Base-by-base conservation (phyloP, 352 stramenopile genomes). In the Globisporangium echinulatum region DNA sequence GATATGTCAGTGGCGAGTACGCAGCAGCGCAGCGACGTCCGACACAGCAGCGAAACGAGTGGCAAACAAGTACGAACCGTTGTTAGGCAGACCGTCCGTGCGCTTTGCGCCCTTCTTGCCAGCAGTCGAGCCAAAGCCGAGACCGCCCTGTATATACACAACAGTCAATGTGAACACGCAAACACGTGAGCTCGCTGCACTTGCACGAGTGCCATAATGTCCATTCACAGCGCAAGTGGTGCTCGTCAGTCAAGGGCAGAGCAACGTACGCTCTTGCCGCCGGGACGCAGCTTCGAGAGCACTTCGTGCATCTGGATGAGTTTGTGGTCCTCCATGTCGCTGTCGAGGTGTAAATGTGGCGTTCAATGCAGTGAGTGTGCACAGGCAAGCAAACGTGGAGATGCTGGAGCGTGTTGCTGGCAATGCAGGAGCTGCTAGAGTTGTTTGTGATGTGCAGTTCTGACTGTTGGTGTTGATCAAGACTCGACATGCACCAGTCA, bases 291-390 rank as follows among this genome's bases (percentile, higher is more conserved):
- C 77, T 86, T 87, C 7, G 83, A 88, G 61, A 94, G 82, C 76
- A 88, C 84, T 56, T 94, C 82, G 74, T 94, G 84, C 59, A 94
- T 73, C 59, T 84, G 70, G 57, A 92, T 78, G 54, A 94, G 82
- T 77, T 94, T 94, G 64, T 76, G 64, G 44, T 90, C 79, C 70
- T 94, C 84, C 84, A 94, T 92, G 51, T 70, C 10, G 4, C 25
- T 57, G 51, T 62, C 25, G 25, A 33, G 25, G 25, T 33, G 25
- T 33, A 33, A 2, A 3, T 33, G 25, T 33, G 25, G 25, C 25
- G 25, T 3, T 33, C 25, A 33, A 33, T 33, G 25, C 25, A 33
- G 25, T 25, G 25, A 25, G 25, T 33, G 25, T 33, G 25, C 25
- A 33, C 25, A 3, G 25, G 25, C 25, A 33, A 33, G 25, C 25